Base-by-base conservation (phyloP, 1,139 yeast species). In the Entelexis sorbosivorans region DNA sequence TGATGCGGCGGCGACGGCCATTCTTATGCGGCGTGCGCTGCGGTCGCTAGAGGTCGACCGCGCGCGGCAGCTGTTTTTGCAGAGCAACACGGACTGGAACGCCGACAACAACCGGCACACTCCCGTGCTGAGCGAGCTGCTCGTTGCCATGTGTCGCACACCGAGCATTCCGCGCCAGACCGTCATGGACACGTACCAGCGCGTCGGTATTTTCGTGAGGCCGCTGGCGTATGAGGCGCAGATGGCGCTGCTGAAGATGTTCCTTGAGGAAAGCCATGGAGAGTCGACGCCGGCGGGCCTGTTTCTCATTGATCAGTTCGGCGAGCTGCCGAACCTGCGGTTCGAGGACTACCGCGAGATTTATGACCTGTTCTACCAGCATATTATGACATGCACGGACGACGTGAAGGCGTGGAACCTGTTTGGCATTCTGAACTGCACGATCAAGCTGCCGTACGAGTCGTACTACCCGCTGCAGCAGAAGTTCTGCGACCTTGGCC, bases 381-480 rank as follows among this genome's bases (percentile, higher is more conserved):
- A 74, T 61, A 73, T 78, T 1, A 62, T 74, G 31, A 63, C 58
- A 2, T 56, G 71, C 52, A 64, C 66, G 4, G 68, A 70, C 51
- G 65, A 69, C 14, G 78, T 77, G 51, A 71, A 77, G 5, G 79
- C 81, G 40, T 81, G 88, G 87, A 74, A 72, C 4, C 66, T 83
- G 10, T 84, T 80, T 59, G 79, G 79, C 1, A 76, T 76, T 52
- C 63, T 83, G 46, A 77, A 78, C 60, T 72, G 75, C 58, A 75
- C 77, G 54, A 81, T 83, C 61, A 64, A 70, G 32, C 72, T 82
- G 5, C 86, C 91, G 0, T 74, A 67, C 58, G 82, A 79, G 10
- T 67, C 76, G 1, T 82, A 81, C 59, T 69, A 77, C 39, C 82
- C 82, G 1, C 69, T 81, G 1, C 74, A 84, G 72, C 68, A 72